Conservation (phyloP, 208 protist genomes). For the Naegleria fowleri region DNA sequence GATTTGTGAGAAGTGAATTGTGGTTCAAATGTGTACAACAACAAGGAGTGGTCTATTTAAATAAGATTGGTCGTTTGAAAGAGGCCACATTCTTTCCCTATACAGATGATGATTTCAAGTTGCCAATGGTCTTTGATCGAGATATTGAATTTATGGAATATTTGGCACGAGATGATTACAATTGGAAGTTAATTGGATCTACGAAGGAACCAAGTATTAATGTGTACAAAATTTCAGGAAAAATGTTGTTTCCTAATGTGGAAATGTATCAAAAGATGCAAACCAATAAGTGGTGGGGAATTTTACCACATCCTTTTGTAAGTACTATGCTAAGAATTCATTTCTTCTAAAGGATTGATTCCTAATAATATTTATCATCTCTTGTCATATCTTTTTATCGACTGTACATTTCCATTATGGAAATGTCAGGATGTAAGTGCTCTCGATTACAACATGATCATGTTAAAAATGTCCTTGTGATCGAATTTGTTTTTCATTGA, state of each 20-base stretch:
- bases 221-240: neutral
- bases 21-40: neutral
- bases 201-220: neutral
- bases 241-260: neutral
- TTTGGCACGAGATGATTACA: neutral
- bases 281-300: neutral
- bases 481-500: too few species aligned
- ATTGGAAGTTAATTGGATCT: neutral
- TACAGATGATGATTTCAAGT: neutral
- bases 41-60: neutral
- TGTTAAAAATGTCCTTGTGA: too few species aligned
- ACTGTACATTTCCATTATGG: too few species aligned
- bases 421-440: too few species aligned
- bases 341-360: too few species aligned
- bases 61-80: neutral
- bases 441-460: too few species aligned
- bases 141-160: constrained; percentile 7
- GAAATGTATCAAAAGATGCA: neutral
- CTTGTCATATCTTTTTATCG: too few species aligned
- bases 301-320: neutral
- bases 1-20: neutral
- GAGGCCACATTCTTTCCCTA: neutral
- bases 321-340: neutral
- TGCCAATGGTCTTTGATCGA: neutral
- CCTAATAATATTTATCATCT: too few species aligned